A percentile compares a stretch with the other conserved stretches of the same genome.
These are phyloP conservation scores for Ceratocystis smalleyi DNA, from an alignment of 2,329 filamentous ascomycete genomes.

Conservation along the genomic window DNA sequence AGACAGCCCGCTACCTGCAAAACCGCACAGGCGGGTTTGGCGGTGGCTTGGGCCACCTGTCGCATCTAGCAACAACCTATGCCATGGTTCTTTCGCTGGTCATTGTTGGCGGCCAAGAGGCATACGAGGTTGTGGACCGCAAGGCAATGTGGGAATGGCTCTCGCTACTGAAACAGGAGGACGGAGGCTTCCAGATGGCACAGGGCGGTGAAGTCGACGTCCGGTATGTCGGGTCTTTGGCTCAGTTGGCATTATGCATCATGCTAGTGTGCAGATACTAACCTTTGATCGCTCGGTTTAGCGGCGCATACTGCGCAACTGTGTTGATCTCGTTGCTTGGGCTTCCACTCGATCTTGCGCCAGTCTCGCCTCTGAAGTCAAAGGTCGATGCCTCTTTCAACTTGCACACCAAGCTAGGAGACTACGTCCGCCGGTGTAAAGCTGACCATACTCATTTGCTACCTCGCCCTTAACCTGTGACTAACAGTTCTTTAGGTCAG, in stretches of 20 bases:
- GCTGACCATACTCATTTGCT: constrained; percentile 18
- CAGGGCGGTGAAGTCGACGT: constrained; percentile 84
- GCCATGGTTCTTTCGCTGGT: constrained; percentile 65
- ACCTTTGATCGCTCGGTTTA: constrained; percentile 1
- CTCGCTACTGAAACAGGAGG: constrained; percentile 65
- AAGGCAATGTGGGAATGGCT: constrained; percentile 84
- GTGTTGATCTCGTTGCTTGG: constrained; percentile 71
- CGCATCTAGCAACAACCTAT: constrained; percentile 81
- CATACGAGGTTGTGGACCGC: constrained; percentile 63
- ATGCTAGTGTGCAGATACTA: neutral
- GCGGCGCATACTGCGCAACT: constrained; percentile 81
- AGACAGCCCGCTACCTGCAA: constrained; percentile 68
- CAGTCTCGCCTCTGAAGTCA: constrained; percentile 9
- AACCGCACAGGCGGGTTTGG: constrained; percentile 76
- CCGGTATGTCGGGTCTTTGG: constrained; percentile 37
- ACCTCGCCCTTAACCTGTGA: neutral
- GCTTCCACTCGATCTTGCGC: constrained; percentile 55
- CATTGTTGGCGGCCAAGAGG: constrained; percentile 59
- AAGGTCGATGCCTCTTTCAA: constrained; percentile 14
- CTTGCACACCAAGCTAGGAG: constrained; percentile 36
- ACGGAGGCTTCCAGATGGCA: constrained; percentile 81
- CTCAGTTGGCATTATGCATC: neutral
- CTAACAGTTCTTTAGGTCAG: constrained; percentile 43
- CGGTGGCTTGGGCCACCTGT: constrained; percentile 79
- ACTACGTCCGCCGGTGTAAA: constrained; percentile 70